phyloP scores from a whole-genome alignment of 768 basidiomycete species.

The Kwoniella botswanensis region DNA sequence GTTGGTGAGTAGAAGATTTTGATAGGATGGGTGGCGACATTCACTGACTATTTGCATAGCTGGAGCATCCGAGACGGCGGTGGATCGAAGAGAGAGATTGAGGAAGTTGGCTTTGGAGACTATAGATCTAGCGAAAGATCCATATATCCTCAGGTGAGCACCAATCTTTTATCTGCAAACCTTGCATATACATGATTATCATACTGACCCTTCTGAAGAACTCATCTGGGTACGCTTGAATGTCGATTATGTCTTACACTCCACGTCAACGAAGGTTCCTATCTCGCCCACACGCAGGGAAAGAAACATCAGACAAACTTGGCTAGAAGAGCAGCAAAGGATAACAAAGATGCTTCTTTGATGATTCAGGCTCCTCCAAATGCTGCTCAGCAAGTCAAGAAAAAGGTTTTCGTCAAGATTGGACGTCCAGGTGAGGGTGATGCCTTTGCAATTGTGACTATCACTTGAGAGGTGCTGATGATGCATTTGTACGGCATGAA shows the following conservation, averaged over 20 bases:
- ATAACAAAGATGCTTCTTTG: slow-evolving; percentile 89
- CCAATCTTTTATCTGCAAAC: too few relatives aligned
- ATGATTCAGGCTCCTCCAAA: slow-evolving; percentile 69
- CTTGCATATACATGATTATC: not conserved
- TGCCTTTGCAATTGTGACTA: not conserved
- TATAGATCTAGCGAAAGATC: slow-evolving; percentile 91
- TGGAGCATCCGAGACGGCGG: slow-evolving; percentile 90
- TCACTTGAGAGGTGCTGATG: not conserved
- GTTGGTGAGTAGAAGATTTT: slow-evolving; percentile 37
- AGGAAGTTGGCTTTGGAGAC: slow-evolving; percentile 95
- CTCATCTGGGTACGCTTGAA: slow-evolving; percentile 96
- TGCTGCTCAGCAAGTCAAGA: slow-evolving; percentile 68
- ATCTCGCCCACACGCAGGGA: slow-evolving; percentile 97
- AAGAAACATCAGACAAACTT: slow-evolving; percentile 99
- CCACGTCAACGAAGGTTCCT: slow-evolving; percentile 99
- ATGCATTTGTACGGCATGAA: not conserved
- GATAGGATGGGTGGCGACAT: not conserved
- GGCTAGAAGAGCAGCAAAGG: slow-evolving; percentile 93
- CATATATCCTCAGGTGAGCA: slow-evolving; percentile 25
- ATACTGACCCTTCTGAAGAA: slow-evolving; percentile 56
- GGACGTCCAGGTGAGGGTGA: slow-evolving; percentile 69
- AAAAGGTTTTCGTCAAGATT: slow-evolving; percentile 96
- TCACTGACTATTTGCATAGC: slow-evolving; percentile 59
- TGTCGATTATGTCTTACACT: slow-evolving; percentile 96
- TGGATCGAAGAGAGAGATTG: slow-evolving; percentile 91